Percentiles rank a stretch among this genome's conserved stretches.
phyloP scores from a whole-genome alignment of 495 filamentous ascomycete species.

The Friedmanniomyces simplex region DNA sequence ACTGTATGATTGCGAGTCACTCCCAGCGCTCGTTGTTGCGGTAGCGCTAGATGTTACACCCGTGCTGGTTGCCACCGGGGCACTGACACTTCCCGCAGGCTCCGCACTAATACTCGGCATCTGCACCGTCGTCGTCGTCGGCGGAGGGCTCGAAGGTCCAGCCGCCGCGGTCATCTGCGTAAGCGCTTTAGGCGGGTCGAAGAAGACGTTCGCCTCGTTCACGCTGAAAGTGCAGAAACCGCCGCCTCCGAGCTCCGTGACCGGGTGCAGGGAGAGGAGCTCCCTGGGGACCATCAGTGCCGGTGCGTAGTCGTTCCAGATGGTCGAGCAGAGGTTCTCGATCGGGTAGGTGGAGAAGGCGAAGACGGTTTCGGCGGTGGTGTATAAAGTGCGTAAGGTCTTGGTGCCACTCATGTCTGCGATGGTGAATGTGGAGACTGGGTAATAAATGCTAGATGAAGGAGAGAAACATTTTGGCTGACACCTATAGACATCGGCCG shows the following conservation, averaged over 20 bases:
- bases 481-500: conserved; percentile 3
- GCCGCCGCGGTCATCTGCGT: background rate
- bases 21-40: too few species aligned
- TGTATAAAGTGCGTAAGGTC: background rate
- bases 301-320: conserved; percentile 4
- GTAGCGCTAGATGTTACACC: too few species aligned
- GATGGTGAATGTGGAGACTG: background rate
- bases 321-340: conserved; percentile 1
- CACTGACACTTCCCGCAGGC: background rate
- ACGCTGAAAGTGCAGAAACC: background rate
- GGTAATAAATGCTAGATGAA: background rate
- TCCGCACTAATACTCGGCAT: background rate
- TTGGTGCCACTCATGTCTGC: background rate
- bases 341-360: background rate
- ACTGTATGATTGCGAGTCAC: too few species aligned
- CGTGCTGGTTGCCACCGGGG: too few species aligned
- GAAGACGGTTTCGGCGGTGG: background rate
- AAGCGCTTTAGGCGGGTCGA: background rate
- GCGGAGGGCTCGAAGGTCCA: background rate
- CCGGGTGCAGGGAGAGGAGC: background rate
- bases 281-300: background rate
- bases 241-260: background rate
- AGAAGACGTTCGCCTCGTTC: background rate
- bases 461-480: conserved; percentile 7
- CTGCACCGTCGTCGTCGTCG: background rate